phyloP scores from a whole-genome alignment of 2,329 filamentous ascomycete genomes.

The Fusarium mangiferae region DNA sequence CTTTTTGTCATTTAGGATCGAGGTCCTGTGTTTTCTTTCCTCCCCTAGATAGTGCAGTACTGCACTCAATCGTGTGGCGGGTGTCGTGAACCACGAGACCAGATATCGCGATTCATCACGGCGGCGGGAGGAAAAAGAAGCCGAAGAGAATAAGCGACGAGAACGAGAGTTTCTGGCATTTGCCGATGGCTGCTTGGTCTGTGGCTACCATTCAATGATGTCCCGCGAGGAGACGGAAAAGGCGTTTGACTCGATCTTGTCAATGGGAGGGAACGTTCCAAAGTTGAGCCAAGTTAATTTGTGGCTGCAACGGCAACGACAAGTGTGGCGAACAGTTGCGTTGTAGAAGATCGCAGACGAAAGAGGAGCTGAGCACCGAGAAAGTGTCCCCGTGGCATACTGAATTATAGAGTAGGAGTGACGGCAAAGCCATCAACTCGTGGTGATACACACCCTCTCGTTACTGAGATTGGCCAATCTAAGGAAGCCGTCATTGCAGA shows the following conservation, averaged over 20 bases:
- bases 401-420: slow-evolving; percentile 31
- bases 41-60: background rate
- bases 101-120: background rate
- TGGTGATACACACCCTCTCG: slow-evolving; percentile 20
- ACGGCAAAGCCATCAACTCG: slow-evolving; percentile 35
- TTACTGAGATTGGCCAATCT: slow-evolving; percentile 32
- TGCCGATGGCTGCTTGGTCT: background rate
- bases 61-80: slow-evolving; percentile 15
- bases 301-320: slow-evolving; percentile 31
- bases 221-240: slow-evolving; percentile 25
- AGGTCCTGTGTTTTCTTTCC: too few relatives aligned
- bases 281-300: background rate
- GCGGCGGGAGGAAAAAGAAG: background rate
- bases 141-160: background rate
- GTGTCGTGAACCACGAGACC: slow-evolving; percentile 20
- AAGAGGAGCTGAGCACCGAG: slow-evolving; percentile 14
- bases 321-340: slow-evolving; percentile 36
- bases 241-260: slow-evolving; percentile 28
- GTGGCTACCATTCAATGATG: background rate
- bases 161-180: slow-evolving; percentile 1
- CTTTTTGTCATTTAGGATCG: too few relatives aligned
- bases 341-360: slow-evolving; percentile 23
- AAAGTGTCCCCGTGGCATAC: slow-evolving; percentile 39
- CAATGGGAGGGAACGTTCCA: background rate
- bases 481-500: slow-evolving; percentile 12